phyloP scores from a whole-genome alignment of 306 rosid genomes.

The Purshia tridentata region DNA sequence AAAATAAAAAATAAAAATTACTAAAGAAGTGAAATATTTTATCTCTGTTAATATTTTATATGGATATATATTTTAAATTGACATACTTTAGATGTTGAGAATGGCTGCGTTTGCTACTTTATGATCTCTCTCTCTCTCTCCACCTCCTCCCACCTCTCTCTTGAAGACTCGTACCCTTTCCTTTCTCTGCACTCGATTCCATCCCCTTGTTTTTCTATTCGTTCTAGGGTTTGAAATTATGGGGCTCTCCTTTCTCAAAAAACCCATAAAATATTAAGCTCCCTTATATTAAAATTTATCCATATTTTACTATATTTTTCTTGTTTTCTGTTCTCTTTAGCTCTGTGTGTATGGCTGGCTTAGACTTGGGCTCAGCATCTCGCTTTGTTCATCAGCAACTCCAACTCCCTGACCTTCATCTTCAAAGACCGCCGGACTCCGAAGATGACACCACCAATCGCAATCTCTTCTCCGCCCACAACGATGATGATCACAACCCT shows the following conservation, averaged over 20 bases:
- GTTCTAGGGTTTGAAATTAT: conserved; percentile 37
- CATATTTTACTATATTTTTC: conserved; percentile 25
- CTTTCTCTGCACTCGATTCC: conserved; percentile 39
- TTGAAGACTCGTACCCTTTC: not conserved
- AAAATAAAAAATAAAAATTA: not conserved
- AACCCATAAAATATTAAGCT: conserved; percentile 23
- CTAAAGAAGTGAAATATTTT: not conserved
- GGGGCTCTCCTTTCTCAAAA: conserved; percentile 22
- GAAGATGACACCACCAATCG: conserved; percentile 33
- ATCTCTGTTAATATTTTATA: not conserved
- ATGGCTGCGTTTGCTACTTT: conserved; percentile 33
- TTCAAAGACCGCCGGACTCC: conserved; percentile 33
- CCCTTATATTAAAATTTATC: conserved; percentile 27
- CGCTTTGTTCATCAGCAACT: conserved; percentile 71
- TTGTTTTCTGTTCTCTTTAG: conserved; percentile 44
- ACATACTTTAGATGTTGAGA: conserved; percentile 17
- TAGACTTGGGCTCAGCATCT: conserved; percentile 94
- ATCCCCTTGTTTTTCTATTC: conserved; percentile 35
- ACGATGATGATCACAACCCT: conserved; percentile 30
- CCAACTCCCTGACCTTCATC: conserved; percentile 70
- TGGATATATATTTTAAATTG: not conserved
- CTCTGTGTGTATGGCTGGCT: conserved; percentile 78
- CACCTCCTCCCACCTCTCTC: conserved; percentile 1
- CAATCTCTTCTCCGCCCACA: conserved; percentile 21
- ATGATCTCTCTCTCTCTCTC: conserved; percentile 14